A percentile compares a stretch with the other conserved stretches of the same genome.
Conservation (phyloP, 208 protist genomes). For the Leptomonas pyrrhocoris region DNA sequence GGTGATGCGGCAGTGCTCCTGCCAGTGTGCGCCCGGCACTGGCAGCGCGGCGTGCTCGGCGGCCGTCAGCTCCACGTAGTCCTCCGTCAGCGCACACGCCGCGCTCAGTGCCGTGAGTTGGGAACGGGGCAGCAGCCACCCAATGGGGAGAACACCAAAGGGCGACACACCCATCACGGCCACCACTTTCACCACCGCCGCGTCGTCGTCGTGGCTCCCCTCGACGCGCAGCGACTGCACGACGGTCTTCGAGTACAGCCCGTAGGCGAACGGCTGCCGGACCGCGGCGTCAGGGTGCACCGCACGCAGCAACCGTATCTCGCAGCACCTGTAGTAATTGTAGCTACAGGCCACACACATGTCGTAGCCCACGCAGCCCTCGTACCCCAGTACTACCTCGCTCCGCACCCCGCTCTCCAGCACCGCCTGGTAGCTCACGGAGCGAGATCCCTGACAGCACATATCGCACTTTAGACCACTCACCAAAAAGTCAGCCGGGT, state of each 20-base stretch:
- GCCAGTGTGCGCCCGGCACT: conserved; percentile 20
- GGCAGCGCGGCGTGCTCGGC: conserved; percentile 24
- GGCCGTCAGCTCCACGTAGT: conserved; percentile 25
- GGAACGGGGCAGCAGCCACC: conserved; percentile 32
- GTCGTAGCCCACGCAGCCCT: conserved; percentile 37
- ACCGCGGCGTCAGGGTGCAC: conserved; percentile 27
- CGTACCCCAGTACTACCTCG: conserved; percentile 16
- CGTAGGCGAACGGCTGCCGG: conserved; percentile 29
- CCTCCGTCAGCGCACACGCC: conserved; percentile 8
- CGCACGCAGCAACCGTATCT: conserved; percentile 33
- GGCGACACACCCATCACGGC: conserved; percentile 33
- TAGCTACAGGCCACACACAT: conserved; percentile 51
- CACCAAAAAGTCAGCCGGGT: conserved; percentile 17
- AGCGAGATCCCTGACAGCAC: conserved; percentile 20
- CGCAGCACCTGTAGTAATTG: conserved; percentile 41
- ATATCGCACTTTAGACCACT: conserved; percentile 28
- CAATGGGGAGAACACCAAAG: conserved; percentile 36
- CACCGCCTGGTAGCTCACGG: conserved; percentile 35
- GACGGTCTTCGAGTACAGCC: conserved; percentile 17
- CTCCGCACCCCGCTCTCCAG: conserved; percentile 32
- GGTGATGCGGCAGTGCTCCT: conserved; percentile 14
- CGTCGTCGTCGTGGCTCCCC: neutral
- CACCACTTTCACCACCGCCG: conserved; percentile 24
- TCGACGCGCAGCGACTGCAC: conserved; percentile 26
- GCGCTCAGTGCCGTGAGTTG: conserved; percentile 22